Conservation (phyloP, 192 early-diverging fungal genomes). For the Coemansia sp. region DNA sequence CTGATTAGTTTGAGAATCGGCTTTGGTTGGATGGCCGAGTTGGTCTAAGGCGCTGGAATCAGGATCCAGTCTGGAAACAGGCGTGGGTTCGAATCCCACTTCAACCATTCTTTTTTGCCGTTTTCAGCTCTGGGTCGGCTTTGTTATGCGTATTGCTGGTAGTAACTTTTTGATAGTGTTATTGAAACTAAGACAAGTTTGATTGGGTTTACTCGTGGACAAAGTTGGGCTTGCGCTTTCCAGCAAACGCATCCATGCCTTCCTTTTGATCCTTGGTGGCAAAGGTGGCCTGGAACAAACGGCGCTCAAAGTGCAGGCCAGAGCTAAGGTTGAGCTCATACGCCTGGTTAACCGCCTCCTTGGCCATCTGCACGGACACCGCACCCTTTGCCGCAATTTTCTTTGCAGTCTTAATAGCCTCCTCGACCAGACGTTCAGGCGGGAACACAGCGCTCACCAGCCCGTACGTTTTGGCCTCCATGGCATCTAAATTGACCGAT, state of each 20-base stretch:
- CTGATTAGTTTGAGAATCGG: neutral
- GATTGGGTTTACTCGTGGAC: slow-evolving; percentile 64
- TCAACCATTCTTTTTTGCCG: slow-evolving; percentile 6
- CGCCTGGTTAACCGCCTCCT: slow-evolving; percentile 95
- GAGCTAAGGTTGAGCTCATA: slow-evolving; percentile 83
- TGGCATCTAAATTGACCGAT: slow-evolving; percentile 72
- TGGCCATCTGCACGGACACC: slow-evolving; percentile 88
- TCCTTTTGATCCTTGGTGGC: slow-evolving; percentile 93
- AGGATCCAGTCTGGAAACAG: neutral
- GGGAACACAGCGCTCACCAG: slow-evolving; percentile 91
- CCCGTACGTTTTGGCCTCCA: slow-evolving; percentile 80
- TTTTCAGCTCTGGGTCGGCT: neutral
- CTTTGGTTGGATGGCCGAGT: slow-evolving; percentile 4
- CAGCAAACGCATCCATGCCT: slow-evolving; percentile 92
- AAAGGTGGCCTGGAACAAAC: slow-evolving; percentile 91
- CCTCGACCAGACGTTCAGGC: slow-evolving; percentile 79
- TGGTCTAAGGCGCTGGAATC: slow-evolving; percentile 1
- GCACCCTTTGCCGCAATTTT: slow-evolving; percentile 84
- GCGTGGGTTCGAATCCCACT: slow-evolving; percentile 14
- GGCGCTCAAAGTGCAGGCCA: slow-evolving; percentile 89
- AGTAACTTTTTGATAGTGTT: neutral
- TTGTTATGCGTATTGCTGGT: neutral
- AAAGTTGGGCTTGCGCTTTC: slow-evolving; percentile 89
- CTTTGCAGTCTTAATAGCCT: slow-evolving; percentile 85
- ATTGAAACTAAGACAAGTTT: neutral